phyloP scores from a whole-genome alignment of 768 basidiomycete genomes.

The Fistulinella prunicolor region DNA sequence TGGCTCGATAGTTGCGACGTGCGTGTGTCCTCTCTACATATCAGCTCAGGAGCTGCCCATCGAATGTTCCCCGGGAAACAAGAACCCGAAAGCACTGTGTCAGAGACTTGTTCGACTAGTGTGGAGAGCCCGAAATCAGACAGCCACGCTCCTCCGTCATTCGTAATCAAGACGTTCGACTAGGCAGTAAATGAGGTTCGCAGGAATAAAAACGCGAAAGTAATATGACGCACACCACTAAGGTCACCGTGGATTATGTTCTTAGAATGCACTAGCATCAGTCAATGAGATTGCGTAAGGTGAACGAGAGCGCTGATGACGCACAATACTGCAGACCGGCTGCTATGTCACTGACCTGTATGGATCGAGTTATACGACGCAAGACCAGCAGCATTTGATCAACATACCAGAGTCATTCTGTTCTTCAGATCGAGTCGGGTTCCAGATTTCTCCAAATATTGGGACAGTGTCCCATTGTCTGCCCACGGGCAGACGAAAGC shows the following conservation, averaged over 20 bases:
- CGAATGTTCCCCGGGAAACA: conserved; percentile 25
- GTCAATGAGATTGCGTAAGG: background rate
- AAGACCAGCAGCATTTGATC: background rate
- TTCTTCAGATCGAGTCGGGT: conserved; percentile 6
- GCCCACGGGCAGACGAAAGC: conserved; percentile 37
- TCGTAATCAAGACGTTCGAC: conserved; percentile 24
- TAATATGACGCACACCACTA: conserved; percentile 32
- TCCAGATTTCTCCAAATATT: conserved; percentile 25
- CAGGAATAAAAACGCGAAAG: background rate
- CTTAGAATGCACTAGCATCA: conserved; percentile 20
- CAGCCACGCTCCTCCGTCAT: conserved; percentile 13
- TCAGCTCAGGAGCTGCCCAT: conserved; percentile 31
- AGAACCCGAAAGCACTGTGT: background rate
- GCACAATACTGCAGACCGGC: conserved; percentile 23
- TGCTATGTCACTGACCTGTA: conserved; percentile 25
- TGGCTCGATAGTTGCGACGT: conserved; percentile 8
- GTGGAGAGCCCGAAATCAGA: conserved; percentile 34
- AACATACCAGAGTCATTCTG: conserved; percentile 20
- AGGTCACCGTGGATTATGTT: conserved; percentile 39
- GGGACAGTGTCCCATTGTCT: conserved; percentile 29
- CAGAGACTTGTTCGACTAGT: conserved; percentile 9
- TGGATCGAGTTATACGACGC: background rate
- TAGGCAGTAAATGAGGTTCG: conserved; percentile 2
- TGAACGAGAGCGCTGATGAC: background rate
- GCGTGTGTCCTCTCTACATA: conserved; percentile 3